Conservation (phyloP, 257 asterid species). For the Thymus mandschuricus region DNA sequence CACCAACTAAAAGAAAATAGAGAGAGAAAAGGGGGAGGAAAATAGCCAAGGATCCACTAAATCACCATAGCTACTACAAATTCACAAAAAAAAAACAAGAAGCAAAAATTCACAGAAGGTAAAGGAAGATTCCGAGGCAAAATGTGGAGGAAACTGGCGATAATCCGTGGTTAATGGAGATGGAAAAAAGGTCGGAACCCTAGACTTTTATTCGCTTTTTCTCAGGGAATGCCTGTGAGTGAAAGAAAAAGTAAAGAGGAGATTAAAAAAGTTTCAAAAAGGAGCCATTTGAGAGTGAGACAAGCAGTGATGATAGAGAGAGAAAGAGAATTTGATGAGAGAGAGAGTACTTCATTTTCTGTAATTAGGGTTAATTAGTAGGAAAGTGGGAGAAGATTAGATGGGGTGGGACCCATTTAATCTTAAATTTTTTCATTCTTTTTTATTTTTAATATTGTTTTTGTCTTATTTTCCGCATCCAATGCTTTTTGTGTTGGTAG, state of each 20-base stretch:
- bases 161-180: constrained; percentile 16
- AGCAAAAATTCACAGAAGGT: constrained; percentile 1
- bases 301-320: constrained; percentile 34
- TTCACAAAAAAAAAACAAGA: neutral
- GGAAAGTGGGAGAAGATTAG: constrained; percentile 13
- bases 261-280: constrained; percentile 40
- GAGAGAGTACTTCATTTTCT: constrained; percentile 13
- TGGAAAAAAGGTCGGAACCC: constrained; percentile 51
- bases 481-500: neutral
- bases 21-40: neutral
- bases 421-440: neutral
- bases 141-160: constrained; percentile 32
- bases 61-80: constrained; percentile 3
- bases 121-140: constrained; percentile 28
- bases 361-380: constrained; percentile 24
- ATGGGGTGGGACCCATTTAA: constrained; percentile 34
- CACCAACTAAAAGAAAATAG: constrained; percentile 3
- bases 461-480: constrained; percentile 9
- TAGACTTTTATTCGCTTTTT: constrained; percentile 41
- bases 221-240: constrained; percentile 64
- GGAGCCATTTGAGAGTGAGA: constrained; percentile 45
- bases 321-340: constrained; percentile 24
- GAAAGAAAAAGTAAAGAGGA: constrained; percentile 35
- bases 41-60: neutral
- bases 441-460: neutral